phyloP scores from a whole-genome alignment of 495 filamentous ascomycete species.

The Bombardia bombarda region DNA sequence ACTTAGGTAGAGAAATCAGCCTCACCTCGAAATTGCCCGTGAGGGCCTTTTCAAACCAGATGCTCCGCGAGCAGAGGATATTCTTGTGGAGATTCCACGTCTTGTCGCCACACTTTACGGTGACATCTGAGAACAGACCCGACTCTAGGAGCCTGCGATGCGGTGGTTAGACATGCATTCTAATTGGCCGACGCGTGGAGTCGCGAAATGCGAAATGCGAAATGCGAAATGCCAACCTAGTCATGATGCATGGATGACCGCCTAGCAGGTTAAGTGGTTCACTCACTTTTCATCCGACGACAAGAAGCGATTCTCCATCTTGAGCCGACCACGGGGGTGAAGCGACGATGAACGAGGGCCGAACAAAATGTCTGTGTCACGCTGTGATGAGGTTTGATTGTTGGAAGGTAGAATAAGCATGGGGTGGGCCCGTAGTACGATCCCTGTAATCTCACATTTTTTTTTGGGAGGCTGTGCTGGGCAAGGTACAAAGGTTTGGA shows the following conservation, averaged over 20 bases:
- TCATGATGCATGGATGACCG: neutral
- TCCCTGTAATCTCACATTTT: too few species aligned
- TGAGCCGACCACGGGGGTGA: too few species aligned
- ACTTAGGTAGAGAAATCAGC: neutral
- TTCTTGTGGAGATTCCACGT: slow-evolving; percentile 22
- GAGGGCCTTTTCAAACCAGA: slow-evolving; percentile 22
- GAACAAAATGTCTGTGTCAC: too few species aligned
- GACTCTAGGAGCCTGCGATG: slow-evolving; percentile 13
- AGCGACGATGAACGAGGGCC: too few species aligned
- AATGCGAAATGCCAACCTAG: too few species aligned
- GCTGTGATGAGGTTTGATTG: too few species aligned
- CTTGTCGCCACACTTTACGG: slow-evolving; percentile 13
- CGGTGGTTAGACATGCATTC: neutral
- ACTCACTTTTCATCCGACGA: neutral
- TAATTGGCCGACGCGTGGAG: neutral
- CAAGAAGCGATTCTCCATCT: neutral
- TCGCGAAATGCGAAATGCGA: too few species aligned
- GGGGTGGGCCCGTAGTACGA: too few species aligned
- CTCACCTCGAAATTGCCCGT: slow-evolving; percentile 9
- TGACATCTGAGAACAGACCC: slow-evolving; percentile 21
- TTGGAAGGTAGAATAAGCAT: too few species aligned
- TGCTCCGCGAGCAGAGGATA: slow-evolving; percentile 21
- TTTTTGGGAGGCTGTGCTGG: too few species aligned
- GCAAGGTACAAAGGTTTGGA: too few species aligned
- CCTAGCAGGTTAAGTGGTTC: neutral